Conservation (phyloP, 208 protist genomes). For the Crithidia bombi region DNA sequence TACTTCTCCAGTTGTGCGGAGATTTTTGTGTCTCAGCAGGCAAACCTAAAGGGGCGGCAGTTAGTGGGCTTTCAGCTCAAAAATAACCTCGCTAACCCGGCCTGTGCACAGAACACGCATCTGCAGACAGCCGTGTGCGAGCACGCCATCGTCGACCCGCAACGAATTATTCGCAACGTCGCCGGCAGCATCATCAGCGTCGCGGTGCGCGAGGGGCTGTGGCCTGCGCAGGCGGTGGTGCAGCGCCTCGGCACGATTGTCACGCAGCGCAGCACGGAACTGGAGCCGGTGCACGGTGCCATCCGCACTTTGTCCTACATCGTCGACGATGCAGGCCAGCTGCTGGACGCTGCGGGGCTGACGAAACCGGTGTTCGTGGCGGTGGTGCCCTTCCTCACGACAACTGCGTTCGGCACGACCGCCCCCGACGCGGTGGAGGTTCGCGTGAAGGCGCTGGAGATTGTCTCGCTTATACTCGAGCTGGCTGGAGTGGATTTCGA, state of each 20-base stretch:
- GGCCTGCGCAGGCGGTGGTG: conserved; percentile 62
- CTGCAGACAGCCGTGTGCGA: conserved; percentile 62
- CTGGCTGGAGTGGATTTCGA: conserved; percentile 62
- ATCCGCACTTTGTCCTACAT: conserved; percentile 81
- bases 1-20: conserved; percentile 76
- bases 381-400: conserved; percentile 50
- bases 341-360: conserved; percentile 65
- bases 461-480: conserved; percentile 64
- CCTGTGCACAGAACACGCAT: conserved; percentile 50
- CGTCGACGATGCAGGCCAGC: conserved; percentile 62
- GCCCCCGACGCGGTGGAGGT: conserved; percentile 41
- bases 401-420: conserved; percentile 26
- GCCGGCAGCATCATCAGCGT: conserved; percentile 74
- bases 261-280: conserved; percentile 37
- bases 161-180: conserved; percentile 72
- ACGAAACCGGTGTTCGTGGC: conserved; percentile 55
- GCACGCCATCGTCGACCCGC: conserved; percentile 63
- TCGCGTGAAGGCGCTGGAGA: conserved; percentile 63
- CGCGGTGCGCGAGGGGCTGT: conserved; percentile 74
- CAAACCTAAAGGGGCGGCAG: conserved; percentile 50
- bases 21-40: conserved; percentile 53
- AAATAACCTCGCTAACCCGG: conserved; percentile 65
- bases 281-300: conserved; percentile 66
- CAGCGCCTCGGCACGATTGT: conserved; percentile 44
- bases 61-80: conserved; percentile 79